Conservation (phyloP, 768 basidiomycete species). For the Suillus paluster region DNA sequence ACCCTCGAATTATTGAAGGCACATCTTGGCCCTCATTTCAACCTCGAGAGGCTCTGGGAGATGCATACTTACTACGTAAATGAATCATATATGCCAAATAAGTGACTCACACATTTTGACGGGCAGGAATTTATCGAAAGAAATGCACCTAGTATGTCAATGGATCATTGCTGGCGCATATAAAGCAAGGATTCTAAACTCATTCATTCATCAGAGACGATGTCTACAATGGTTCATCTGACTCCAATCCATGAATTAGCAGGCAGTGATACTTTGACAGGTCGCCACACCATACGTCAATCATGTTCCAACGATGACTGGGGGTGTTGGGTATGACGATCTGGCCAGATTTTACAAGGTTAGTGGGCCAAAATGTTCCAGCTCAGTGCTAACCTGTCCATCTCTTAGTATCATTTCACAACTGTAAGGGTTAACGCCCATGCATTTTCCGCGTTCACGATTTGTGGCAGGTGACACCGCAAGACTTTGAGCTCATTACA, state of each 20-base stretch:
- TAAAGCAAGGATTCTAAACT: not conserved
- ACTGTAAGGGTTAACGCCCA: conserved; percentile 20
- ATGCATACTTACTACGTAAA: conserved; percentile 49
- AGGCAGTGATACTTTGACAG: conserved; percentile 21
- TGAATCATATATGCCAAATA: not conserved
- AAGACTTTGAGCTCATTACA: conserved; percentile 43
- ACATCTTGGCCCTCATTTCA: conserved; percentile 46
- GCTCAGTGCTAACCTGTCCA: not conserved
- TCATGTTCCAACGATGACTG: conserved; percentile 50
- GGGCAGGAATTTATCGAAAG: conserved; percentile 45
- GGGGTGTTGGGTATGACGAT: conserved; percentile 47
- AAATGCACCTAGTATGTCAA: conserved; percentile 39
- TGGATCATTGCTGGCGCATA: not conserved
- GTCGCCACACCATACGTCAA: conserved; percentile 47
- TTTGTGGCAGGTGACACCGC: conserved; percentile 40
- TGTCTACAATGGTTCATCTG: conserved; percentile 44
- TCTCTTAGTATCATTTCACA: conserved; percentile 43
- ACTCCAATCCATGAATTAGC: conserved; percentile 5
- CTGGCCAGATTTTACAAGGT: conserved; percentile 52
- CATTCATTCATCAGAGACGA: conserved; percentile 36
- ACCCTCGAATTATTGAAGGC: conserved; percentile 41
- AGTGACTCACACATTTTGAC: conserved; percentile 8
- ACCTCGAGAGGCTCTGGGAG: conserved; percentile 52
- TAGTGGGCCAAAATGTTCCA: conserved; percentile 5
- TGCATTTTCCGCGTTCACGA: not conserved